Base-by-base conservation (phyloP, 345 rosid genomes). In the Salix exigua region DNA sequence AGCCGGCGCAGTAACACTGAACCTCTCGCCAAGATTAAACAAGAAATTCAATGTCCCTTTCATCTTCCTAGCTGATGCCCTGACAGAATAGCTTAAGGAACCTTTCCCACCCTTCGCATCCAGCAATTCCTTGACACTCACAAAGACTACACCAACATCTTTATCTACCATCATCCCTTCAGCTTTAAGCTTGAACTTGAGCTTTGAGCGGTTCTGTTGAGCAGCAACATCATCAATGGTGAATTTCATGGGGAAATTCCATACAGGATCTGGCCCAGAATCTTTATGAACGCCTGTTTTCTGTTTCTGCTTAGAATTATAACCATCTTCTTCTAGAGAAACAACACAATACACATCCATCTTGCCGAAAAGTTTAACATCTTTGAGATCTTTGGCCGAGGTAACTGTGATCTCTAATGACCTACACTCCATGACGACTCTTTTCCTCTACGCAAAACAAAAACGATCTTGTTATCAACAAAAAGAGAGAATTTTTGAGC, bases 321-420 rank as follows among this genome's bases (percentile, higher is more conserved):
- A 53, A 0, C 78, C 81, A 63, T 88, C 91, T 9, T 86, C 86
- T 62, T 82, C 74, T 82, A 91, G 74, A 2, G 88, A 77, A 68
- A 83, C 91, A 71, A 83, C 82, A 5, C 86, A 90, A 78, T 88
- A 91, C 3, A 89, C 83, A 74, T 88, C 89, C 88, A 91, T 92
- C 66, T 85, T 90, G 63, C 89, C 76, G 82, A 91, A 77, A 58
- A 84, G 19, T 13, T 88, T 90, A 55, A 86, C 76, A 37, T 88
- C 88, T 75, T 87, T 88, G 5, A 93, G 86, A 44, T 84, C 91
- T 31, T 79, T 79, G 4, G 92, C 97, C 0, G 90, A 90, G 35
- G 82, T 70, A 6, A 88, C 55, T 23, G 86, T 90, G 69, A 93
- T 70, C 67, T 90, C 91, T 50, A 90, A 79, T 6, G 87, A 74